Percentiles rank a stretch among this genome's conserved stretches.
These are phyloP conservation scores for Phytopythium cucurbitacearum DNA, from an alignment of 352 stramenopile genomes.

Conservation along the genomic window DNA sequence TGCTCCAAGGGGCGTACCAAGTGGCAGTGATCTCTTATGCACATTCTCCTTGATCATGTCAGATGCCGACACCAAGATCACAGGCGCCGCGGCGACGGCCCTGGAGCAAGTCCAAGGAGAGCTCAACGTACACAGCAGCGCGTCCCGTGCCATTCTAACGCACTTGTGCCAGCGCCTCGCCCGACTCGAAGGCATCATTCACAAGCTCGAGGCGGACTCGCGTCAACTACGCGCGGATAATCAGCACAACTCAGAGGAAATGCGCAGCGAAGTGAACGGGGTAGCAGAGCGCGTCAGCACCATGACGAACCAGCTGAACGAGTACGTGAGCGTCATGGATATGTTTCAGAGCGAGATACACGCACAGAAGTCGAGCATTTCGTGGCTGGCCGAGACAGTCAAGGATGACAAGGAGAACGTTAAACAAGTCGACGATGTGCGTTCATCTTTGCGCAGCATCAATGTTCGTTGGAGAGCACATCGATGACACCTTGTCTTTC, in stretches of 20 bases:
- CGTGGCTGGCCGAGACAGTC: slow-evolving; percentile 40
- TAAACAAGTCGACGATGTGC: slow-evolving; percentile 46
- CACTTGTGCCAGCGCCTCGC: slow-evolving; percentile 59
- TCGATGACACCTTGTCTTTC: background rate
- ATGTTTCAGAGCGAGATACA: slow-evolving; percentile 65
- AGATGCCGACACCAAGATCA: background rate
- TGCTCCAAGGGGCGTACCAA: too few species aligned
- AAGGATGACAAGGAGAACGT: slow-evolving; percentile 60
- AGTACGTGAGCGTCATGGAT: slow-evolving; percentile 57
- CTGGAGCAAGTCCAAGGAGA: slow-evolving; percentile 48
- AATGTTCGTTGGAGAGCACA: background rate
- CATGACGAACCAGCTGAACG: slow-evolving; percentile 49
- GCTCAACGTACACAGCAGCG: slow-evolving; percentile 40
- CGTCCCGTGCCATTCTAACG: slow-evolving; percentile 55
- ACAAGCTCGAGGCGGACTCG: slow-evolving; percentile 40
- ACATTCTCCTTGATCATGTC: background rate
- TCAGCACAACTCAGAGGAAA: slow-evolving; percentile 30
- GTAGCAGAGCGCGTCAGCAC: slow-evolving; percentile 39
- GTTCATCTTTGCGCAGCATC: background rate
- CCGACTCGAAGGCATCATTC: slow-evolving; percentile 37
- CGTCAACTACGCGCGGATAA: slow-evolving; percentile 31
- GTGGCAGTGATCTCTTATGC: too few species aligned
- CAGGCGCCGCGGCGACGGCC: slow-evolving; percentile 14
- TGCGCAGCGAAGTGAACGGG: slow-evolving; percentile 39
- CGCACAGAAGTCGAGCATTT: slow-evolving; percentile 38